Percentiles rank a stretch among this genome's conserved stretches.
phyloP scores from a whole-genome alignment of 1,139 yeast species.

The Magnusiomyces tetraspermus region DNA sequence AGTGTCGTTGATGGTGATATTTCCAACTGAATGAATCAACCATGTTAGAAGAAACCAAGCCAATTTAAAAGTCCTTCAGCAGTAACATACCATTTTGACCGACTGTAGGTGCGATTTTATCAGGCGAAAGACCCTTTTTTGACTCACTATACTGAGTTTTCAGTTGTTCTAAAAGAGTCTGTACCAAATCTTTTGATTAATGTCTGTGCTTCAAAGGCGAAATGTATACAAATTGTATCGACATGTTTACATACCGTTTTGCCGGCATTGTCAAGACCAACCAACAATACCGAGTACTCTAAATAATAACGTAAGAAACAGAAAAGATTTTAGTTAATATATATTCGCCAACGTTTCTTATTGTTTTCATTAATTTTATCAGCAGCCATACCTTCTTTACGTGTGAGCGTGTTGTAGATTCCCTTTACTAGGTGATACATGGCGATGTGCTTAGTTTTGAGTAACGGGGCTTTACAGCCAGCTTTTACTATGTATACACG shows the following conservation, averaged over 20 bases:
- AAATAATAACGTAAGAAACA: neutral
- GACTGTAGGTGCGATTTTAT: slow-evolving; percentile 55
- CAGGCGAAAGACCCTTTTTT: slow-evolving; percentile 36
- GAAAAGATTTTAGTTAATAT: neutral
- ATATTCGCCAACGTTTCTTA: neutral
- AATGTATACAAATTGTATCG: no score
- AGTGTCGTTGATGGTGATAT: slow-evolving; percentile 44
- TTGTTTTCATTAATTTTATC: no score
- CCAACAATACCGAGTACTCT: slow-evolving; percentile 65
- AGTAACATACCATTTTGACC: slow-evolving; percentile 53
- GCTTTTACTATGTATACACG: no score
- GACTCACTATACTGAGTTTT: slow-evolving; percentile 42
- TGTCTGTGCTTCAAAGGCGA: no score
- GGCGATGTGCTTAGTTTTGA: neutral
- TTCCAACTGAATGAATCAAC: slow-evolving; percentile 33
- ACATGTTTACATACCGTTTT: slow-evolving; percentile 44
- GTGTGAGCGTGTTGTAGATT: slow-evolving; percentile 46
- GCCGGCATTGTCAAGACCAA: slow-evolving; percentile 94
- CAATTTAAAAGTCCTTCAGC: neutral
- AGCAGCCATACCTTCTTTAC: slow-evolving; percentile 39
- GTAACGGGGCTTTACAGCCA: no score
- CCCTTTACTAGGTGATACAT: slow-evolving; percentile 65
- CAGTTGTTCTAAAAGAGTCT: slow-evolving; percentile 56
- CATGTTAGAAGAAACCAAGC: neutral
- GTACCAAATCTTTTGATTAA: neutral